Evolutionary conservation across 345 rosid genomes (phyloP), one percentile per base, ranked within the genome.

Genomic region (Raphanus raphanistrum): DNA sequence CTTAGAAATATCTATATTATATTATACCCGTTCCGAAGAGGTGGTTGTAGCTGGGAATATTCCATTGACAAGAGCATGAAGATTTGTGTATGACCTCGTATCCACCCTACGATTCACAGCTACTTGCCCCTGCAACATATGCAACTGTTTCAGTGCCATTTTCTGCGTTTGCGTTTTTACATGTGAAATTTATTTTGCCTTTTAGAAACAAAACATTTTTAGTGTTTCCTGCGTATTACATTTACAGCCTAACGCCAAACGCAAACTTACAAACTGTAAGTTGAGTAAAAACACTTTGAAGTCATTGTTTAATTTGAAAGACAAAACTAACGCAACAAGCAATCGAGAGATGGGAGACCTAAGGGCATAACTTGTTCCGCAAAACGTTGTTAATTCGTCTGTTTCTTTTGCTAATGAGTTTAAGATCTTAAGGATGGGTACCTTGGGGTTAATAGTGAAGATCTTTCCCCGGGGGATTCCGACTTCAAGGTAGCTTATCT

Each of bases 401-500:
- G 21, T 21, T 21, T 21, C 1, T 21, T 21, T 21, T 21, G 21
- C 21, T 21, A 2, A n/a, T 48, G 55, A 2, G 52, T 12, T 45
- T 12, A 45, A 45, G 16, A 25, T 13, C 52, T 43, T 16, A 17
- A 36, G 73, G 66, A 54, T 48, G 57, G 55, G 36, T 83, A 92
- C 99, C 99, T 90, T 92, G 63, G 99, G 96, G 86, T 95, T 95
- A 63, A 95, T 95, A 63, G 77, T 95, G 84, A 95, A 92, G 77
- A 95, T 90, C 72, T 95, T 95, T 68, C 99, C 99, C 35, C 80
- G 91, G 0, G 99, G 99, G 73, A 95, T 95, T 67, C 99, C 99
- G 13, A 95, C 98, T 84, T 91, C 93, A 41, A 91, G 92, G 82
- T 95, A 95, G 87, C 99, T 95, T 77, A 92, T 81, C 84, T 95